These are phyloP conservation scores for Gonapodya prolifera DNA, from an alignment of 192 early-diverging fungal species.

Conservation along the genomic window DNA sequence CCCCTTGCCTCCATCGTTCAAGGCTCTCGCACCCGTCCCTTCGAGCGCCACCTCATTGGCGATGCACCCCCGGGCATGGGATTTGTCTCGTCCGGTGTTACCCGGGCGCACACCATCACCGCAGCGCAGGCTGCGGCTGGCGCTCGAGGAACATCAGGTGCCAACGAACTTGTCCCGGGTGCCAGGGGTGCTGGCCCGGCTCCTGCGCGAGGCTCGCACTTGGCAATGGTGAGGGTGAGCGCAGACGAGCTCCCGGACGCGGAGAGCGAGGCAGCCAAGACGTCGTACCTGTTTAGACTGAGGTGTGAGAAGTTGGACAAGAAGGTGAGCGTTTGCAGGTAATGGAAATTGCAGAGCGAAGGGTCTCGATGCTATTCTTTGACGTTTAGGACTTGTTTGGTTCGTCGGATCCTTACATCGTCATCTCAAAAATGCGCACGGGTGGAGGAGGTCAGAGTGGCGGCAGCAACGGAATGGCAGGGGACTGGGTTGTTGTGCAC, in stretches of 20 bases:
- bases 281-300: neutral
- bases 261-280: neutral
- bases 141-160: neutral
- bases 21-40: neutral
- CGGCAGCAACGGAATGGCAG: neutral
- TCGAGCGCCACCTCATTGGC: neutral
- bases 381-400: slow-evolving; percentile 2
- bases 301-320: neutral
- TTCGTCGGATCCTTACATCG: neutral
- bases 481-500: slow-evolving; percentile 3
- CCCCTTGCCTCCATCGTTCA: neutral
- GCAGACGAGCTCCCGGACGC: neutral
- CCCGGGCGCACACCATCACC: neutral
- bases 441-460: neutral
- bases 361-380: neutral
- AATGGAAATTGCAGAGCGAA: neutral
- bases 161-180: neutral
- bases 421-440: neutral
- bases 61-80: neutral
- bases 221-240: neutral
- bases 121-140: neutral
- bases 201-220: neutral
- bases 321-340: neutral
- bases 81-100: neutral
- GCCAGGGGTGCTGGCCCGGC: neutral